Percentiles rank a stretch among this genome's conserved stretches.
These are phyloP conservation scores for Pichia sp. DNA, from an alignment of 1,139 yeast species.

Conservation along the genomic window DNA sequence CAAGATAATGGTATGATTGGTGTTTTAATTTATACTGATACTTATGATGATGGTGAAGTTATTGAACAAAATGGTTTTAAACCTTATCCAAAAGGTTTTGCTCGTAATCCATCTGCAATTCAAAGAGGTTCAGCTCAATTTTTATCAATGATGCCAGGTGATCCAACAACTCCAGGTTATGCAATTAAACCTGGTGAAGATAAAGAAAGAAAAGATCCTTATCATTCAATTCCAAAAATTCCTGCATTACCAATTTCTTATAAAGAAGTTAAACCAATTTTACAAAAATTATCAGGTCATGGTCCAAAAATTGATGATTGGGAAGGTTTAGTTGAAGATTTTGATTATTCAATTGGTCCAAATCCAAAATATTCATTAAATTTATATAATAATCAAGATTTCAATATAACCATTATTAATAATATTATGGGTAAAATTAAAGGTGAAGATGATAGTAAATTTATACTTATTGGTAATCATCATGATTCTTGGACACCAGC, in stretches of 20 bases:
- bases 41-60: constrained; percentile 54
- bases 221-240: constrained; percentile 46
- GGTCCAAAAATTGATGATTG: constrained; percentile 39
- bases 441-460: constrained; percentile 44
- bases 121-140: constrained; percentile 84
- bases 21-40: constrained; percentile 57
- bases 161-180: constrained; percentile 83
- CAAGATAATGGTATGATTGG: constrained; percentile 58
- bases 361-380: constrained; percentile 42
- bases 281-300: constrained; percentile 47
- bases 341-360: constrained; percentile 57
- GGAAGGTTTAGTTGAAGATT: constrained; percentile 36
- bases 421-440: constrained; percentile 53
- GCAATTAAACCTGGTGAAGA: constrained; percentile 63
- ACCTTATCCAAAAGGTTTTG: constrained; percentile 62
- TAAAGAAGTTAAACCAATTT: constrained; percentile 50
- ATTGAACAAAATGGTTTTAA: constrained; percentile 45
- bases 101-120: constrained; percentile 61
- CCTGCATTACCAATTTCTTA: constrained; percentile 60
- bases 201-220: constrained; percentile 38
- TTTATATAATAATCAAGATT: constrained; percentile 50
- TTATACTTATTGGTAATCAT: constrained; percentile 59
- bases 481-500: constrained; percentile 72
- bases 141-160: constrained; percentile 74
- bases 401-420: constrained; percentile 49